Percentiles rank a stretch among this genome's conserved stretches.
Conservation (phyloP, 2,329 filamentous ascomycete species). For the Rhynchosporium secalis region DNA sequence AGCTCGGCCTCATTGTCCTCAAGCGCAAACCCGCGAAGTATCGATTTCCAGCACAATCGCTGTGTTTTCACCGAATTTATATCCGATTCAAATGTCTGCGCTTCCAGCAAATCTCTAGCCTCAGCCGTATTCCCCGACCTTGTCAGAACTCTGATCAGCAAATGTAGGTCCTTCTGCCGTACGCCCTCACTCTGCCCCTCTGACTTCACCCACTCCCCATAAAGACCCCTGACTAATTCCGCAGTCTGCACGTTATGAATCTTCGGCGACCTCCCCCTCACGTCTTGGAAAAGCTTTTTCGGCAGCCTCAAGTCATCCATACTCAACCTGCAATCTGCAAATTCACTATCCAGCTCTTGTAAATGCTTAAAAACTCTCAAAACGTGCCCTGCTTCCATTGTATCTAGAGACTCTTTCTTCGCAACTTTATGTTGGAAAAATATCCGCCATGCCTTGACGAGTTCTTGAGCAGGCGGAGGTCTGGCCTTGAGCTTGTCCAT, state of each 20-base stretch:
- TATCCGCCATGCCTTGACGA: constrained; percentile 63
- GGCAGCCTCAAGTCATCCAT: constrained; percentile 23
- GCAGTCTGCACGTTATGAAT: constrained; percentile 27
- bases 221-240: constrained; percentile 33
- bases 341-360: constrained; percentile 38
- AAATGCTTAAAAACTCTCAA: constrained; percentile 63
- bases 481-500: constrained; percentile 63
- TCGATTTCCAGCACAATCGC: constrained; percentile 46
- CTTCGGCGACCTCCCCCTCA: constrained; percentile 29
- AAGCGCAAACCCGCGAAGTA: constrained; percentile 61
- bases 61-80: constrained; percentile 26
- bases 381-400: constrained; percentile 65
- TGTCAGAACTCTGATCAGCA: constrained; percentile 27
- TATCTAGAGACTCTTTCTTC: constrained; percentile 55
- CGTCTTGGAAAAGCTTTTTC: constrained; percentile 13
- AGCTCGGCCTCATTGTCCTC: constrained; percentile 61
- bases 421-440: constrained; percentile 61
- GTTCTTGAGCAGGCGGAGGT: constrained; percentile 60
- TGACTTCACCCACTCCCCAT: constrained; percentile 17
- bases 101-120: constrained; percentile 30
- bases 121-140: constrained; percentile 32
- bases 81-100: not conserved
- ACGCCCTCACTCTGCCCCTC: not conserved
- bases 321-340: constrained; percentile 25
- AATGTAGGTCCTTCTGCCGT: constrained; percentile 3